A percentile compares a stretch with the other conserved stretches of the same genome.
Evolutionary conservation across 164 flowering plant species (phyloP).

Genomic region (Umbellularia californica): DNA sequence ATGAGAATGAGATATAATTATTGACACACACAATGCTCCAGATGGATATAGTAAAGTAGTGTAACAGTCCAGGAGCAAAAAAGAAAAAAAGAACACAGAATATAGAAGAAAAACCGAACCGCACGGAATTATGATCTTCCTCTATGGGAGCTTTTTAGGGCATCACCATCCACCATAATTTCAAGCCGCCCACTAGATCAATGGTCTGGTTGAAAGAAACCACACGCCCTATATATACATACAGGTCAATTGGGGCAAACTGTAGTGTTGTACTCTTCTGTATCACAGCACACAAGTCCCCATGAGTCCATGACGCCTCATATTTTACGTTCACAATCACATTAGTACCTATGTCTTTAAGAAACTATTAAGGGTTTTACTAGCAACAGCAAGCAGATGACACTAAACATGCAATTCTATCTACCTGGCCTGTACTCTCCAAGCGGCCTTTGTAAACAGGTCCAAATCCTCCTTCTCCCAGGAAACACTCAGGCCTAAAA

Average conservation of each 20-base stretch:
- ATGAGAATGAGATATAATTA: no score
- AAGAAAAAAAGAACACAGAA: no score
- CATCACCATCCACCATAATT: neutral
- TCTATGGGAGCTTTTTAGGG: neutral
- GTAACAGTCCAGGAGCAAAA: neutral
- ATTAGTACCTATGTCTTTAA: no score
- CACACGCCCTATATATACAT: neutral
- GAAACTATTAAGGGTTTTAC: no score
- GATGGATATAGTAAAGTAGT: no score
- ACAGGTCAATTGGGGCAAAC: neutral
- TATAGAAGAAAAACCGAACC: no score
- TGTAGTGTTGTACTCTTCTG: neutral
- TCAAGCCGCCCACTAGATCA: neutral
- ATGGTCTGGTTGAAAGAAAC: neutral
- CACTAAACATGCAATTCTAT: neutral
- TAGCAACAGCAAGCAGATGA: no score
- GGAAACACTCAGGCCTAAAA: constrained; percentile 25
- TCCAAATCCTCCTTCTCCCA: constrained; percentile 46
- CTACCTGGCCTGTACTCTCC: constrained; percentile 38
- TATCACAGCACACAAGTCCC: neutral
- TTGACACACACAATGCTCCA: no score
- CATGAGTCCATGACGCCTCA: neutral
- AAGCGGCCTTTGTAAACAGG: constrained; percentile 36
- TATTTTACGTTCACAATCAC: neutral
- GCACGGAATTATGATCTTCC: neutral